Base-by-base conservation (phyloP, 2,329 filamentous ascomycete species). In the Phymatotrichopsis omnivora region DNA sequence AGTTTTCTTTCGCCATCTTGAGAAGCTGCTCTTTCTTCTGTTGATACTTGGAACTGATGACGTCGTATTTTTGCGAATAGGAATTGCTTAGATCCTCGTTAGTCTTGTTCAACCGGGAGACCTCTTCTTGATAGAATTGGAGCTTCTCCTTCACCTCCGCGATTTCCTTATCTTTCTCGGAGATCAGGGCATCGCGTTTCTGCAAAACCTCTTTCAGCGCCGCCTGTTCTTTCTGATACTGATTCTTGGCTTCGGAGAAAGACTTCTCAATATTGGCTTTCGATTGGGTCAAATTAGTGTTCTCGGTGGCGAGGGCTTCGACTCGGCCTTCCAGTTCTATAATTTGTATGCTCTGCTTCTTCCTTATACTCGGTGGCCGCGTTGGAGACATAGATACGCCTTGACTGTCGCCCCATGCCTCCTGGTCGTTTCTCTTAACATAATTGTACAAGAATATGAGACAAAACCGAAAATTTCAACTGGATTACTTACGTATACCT, bases 281-380 rank as follows among this genome's bases (percentile, higher is more conserved):
- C 34, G 83, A 80, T 37, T 87, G 80, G 57, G 76, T 72, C 22
- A 98, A 76, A 52, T 77, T 68, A 45, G 80, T 78, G 61, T 96
- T 96, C 63, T 98, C 89, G 17, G 80, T 78, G 30, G 82, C 70
- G 54, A 98, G 72, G 64, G 89, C 81, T 57, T 95, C 85, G 58
- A 98, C 74, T 60, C 75, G 78, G 49, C 76, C 72, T 69, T 96
- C 86, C 61, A 98, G 78, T 60, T 98, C 89, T 51, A 96, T 78
- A 43, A 89, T 78, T 67, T 96, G 89, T 80, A 96, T 89, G 72
- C 89, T 96, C 67, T 94, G 91, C 62, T 89, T 84, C 62, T 89
- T 87, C 59, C 89, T 87, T 75, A 98, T 83, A 70, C 86, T 95
- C 61, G 87, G 85, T 59, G 91, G 87, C 65, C 89, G 80, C 57